Percentiles rank a stretch among this genome's conserved stretches.
These are phyloP conservation scores for Syzygium aromaticum DNA, from an alignment of 345 rosid species.

Conservation along the genomic window DNA sequence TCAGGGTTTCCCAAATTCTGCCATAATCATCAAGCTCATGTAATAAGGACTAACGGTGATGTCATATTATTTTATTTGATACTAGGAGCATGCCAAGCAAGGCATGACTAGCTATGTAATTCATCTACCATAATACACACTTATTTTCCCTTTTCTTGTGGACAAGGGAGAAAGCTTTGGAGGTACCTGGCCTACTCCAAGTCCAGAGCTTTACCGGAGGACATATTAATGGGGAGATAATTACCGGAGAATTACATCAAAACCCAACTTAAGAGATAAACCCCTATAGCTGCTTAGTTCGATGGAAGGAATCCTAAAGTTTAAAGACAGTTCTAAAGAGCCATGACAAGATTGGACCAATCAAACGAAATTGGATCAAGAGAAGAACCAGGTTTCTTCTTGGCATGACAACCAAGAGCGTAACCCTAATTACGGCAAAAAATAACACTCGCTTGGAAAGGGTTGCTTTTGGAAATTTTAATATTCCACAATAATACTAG, in stretches of 20 bases:
- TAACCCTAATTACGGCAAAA: no score
- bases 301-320: no score
- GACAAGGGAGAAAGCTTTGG: background rate
- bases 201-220: background rate
- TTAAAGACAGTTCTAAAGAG: background rate
- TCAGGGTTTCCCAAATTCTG: background rate
- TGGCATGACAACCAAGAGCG: background rate
- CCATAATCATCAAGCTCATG: background rate
- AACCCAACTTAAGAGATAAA: background rate
- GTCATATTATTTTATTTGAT: background rate
- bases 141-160: background rate
- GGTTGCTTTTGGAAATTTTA: background rate
- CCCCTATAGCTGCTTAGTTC: background rate
- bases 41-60: background rate
- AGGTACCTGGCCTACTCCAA: background rate
- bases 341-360: background rate
- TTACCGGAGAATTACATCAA: background rate
- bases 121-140: background rate
- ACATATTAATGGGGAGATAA: background rate
- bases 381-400: no score
- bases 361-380: no score
- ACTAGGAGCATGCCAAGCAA: background rate
- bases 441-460: background rate
- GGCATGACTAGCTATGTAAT: background rate
- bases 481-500: no score